Evolutionary conservation across 2,329 filamentous ascomycete species (phyloP).

Genomic region (Trichoderma semiorbis): DNA sequence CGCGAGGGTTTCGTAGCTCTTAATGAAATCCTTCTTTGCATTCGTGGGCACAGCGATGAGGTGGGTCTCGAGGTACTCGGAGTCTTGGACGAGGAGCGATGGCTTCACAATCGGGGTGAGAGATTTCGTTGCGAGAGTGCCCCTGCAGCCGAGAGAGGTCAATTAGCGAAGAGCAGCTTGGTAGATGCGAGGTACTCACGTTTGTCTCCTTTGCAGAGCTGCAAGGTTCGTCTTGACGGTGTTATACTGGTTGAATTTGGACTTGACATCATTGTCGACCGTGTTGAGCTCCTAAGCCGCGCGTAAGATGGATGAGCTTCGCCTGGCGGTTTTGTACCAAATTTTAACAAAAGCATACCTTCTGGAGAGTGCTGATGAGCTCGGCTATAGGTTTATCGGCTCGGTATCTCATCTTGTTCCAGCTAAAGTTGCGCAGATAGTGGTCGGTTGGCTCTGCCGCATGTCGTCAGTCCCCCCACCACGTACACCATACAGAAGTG

Average conservation of each 20-base stretch:
- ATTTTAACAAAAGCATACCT: conserved; percentile 48
- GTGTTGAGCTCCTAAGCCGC: conserved; percentile 71
- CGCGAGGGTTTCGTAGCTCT: conserved; percentile 80
- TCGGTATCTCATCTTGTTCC: conserved; percentile 98
- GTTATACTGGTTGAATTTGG: conserved; percentile 93
- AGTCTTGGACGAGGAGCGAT: conserved; percentile 75
- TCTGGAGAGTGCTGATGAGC: conserved; percentile 82
- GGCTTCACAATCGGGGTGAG: conserved; percentile 86
- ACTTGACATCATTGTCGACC: conserved; percentile 93
- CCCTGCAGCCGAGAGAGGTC: conserved; percentile 46
- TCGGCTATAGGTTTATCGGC: conserved; percentile 87
- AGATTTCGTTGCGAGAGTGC: conserved; percentile 91
- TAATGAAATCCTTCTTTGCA: conserved; percentile 81
- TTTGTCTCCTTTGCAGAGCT: conserved; percentile 80
- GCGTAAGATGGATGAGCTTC: neutral
- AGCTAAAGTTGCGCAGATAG: conserved; percentile 83
- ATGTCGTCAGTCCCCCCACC: conserved; percentile 26
- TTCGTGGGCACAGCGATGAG: conserved; percentile 82
- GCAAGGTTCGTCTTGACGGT: conserved; percentile 81
- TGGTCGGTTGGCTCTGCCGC: conserved; percentile 84
- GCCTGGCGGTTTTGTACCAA: neutral
- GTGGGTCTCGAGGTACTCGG: conserved; percentile 95
- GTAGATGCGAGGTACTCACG: conserved; percentile 49
- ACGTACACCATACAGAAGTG: neutral
- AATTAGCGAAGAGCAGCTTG: neutral